Evolutionary conservation across 345 rosid genomes (phyloP).

Genomic region (Eucalyptus brandiana): DNA sequence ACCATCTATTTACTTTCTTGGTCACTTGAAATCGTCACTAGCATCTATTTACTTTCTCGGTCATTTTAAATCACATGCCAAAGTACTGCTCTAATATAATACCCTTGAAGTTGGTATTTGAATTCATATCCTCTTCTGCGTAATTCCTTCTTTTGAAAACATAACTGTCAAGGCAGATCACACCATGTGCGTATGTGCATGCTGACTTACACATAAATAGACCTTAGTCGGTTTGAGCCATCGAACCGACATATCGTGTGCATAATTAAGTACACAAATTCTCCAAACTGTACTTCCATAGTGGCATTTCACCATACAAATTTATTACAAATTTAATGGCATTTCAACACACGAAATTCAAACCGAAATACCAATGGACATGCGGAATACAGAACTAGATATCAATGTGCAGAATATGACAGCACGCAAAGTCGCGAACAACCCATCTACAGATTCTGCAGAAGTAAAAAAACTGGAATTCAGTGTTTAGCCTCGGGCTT

Average conservation of each 20-base stretch:
- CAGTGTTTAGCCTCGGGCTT: conserved; percentile 66
- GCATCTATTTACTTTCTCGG: background rate
- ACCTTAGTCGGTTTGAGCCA: background rate
- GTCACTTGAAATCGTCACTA: background rate
- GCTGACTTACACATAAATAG: background rate
- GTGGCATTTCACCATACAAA: background rate
- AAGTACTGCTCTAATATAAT: background rate
- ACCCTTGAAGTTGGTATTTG: background rate
- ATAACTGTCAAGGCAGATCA: background rate
- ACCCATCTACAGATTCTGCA: background rate
- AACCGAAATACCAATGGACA: background rate
- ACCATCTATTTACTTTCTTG: background rate
- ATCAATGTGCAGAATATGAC: background rate
- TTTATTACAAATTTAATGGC: no score
- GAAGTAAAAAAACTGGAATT: background rate
- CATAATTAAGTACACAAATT: background rate
- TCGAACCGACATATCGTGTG: background rate
- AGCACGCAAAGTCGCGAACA: background rate
- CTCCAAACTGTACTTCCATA: background rate
- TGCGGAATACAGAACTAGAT: background rate
- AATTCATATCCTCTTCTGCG: background rate
- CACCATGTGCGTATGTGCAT: background rate
- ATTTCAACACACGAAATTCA: background rate
- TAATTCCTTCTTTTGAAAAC: background rate
- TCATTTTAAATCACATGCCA: background rate